A percentile compares a stretch with the other conserved stretches of the same genome.
These are phyloP conservation scores for Leishmania major DNA, from an alignment of 208 protist species.

Conservation along the genomic window DNA sequence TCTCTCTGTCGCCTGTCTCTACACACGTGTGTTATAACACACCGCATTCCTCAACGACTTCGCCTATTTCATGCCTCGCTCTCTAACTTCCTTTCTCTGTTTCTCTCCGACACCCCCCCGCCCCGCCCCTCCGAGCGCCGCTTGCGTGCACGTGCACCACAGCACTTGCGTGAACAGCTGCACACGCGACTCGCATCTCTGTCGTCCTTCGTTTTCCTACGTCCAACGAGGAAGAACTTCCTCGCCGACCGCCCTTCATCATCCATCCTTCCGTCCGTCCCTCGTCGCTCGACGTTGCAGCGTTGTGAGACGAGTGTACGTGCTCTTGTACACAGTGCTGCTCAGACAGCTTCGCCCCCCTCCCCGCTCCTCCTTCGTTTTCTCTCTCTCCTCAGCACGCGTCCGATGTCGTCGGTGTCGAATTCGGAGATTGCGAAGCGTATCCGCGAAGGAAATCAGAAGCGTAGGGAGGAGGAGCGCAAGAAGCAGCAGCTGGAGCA, in stretches of 20 bases:
- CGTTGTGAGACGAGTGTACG: not conserved
- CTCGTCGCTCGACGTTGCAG: not conserved
- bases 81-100: not conserved
- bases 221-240: not conserved
- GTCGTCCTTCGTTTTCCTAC: not conserved
- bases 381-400: not conserved
- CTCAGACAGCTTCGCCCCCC: not conserved
- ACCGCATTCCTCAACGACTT: not conserved
- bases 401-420: slow-evolving; percentile 11
- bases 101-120: not conserved
- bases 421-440: slow-evolving; percentile 52
- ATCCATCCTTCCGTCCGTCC: not conserved
- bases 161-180: not conserved
- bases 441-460: slow-evolving; percentile 63
- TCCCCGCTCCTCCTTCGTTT: not conserved
- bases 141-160: not conserved
- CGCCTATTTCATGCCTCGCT: not conserved
- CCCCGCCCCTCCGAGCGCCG: not conserved
- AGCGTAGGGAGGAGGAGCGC: slow-evolving; percentile 59
- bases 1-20: not conserved
- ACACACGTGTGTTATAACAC: not conserved
- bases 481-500: slow-evolving; percentile 61
- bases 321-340: not conserved
- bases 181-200: not conserved
- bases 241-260: not conserved